Conservation (phyloP, 2,329 filamentous ascomycete genomes). For the Mariannaea sp. region DNA sequence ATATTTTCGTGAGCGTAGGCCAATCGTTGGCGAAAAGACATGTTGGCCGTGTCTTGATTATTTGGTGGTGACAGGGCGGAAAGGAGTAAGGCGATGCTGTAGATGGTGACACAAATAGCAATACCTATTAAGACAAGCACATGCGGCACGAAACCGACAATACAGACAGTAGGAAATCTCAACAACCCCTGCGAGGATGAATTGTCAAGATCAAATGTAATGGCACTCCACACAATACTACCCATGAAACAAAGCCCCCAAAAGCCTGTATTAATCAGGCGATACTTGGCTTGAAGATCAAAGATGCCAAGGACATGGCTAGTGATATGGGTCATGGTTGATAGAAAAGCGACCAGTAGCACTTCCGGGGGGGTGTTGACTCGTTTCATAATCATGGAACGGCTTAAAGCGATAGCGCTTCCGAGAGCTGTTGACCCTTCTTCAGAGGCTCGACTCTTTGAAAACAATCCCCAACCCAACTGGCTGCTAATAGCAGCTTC, state of each 20-base stretch:
- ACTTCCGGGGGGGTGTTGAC: slow-evolving; percentile 92
- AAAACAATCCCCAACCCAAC: slow-evolving; percentile 71
- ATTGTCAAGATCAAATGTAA: slow-evolving; percentile 65
- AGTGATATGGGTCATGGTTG: slow-evolving; percentile 83
- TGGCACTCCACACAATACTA: slow-evolving; percentile 78
- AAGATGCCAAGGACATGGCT: slow-evolving; percentile 84
- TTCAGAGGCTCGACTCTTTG: slow-evolving; percentile 49
- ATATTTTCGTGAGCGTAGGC: slow-evolving; percentile 80
- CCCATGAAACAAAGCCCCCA: slow-evolving; percentile 92
- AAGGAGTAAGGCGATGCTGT: slow-evolving; percentile 74
- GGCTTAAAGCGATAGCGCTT: slow-evolving; percentile 55
- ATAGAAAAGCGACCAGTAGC: slow-evolving; percentile 84
- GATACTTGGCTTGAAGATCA: slow-evolving; percentile 75
- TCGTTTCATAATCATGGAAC: slow-evolving; percentile 72
- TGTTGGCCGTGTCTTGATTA: slow-evolving; percentile 33
- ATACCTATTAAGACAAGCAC: slow-evolving; percentile 86
- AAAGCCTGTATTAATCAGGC: slow-evolving; percentile 84
- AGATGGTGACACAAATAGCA: slow-evolving; percentile 74
- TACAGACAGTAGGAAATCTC: slow-evolving; percentile 90
- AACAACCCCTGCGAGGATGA: slow-evolving; percentile 68
- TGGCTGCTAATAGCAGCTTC: slow-evolving; percentile 85
- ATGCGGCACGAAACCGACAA: slow-evolving; percentile 93
- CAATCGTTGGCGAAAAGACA: slow-evolving; percentile 64
- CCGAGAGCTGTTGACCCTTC: slow-evolving; percentile 29
- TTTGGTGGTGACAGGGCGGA: slow-evolving; percentile 59